These are phyloP conservation scores for Fomitopsis schrenkii DNA, from an alignment of 1,284 basidiomycete species.

Conservation along the genomic window DNA sequence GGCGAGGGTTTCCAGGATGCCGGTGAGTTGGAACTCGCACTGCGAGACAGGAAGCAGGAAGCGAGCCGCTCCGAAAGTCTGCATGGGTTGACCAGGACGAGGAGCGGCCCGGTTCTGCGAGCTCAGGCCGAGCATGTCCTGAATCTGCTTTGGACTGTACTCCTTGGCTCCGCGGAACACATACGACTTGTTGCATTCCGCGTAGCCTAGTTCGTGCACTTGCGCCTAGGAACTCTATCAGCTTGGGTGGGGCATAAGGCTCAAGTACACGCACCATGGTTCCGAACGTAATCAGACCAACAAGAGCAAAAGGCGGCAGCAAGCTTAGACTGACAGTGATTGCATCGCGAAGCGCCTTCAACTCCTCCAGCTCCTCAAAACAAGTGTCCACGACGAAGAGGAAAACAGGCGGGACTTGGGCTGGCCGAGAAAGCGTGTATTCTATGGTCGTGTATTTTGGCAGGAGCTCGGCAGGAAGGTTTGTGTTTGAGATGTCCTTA, in stretches of 20 bases:
- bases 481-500: slow-evolving; percentile 97
- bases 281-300: slow-evolving; percentile 94
- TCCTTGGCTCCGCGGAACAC: slow-evolving; percentile 99
- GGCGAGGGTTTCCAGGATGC: slow-evolving; percentile 85
- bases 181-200: slow-evolving; percentile 96
- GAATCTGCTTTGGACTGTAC: slow-evolving; percentile 94
- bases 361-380: slow-evolving; percentile 88
- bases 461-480: slow-evolving; percentile 91
- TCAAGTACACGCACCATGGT: slow-evolving; percentile 73
- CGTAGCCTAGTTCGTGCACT: slow-evolving; percentile 98
- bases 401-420: slow-evolving; percentile 93
- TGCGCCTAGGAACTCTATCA: slow-evolving; percentile 61
- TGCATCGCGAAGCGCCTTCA: slow-evolving; percentile 92
- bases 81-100: slow-evolving; percentile 82
- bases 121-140: slow-evolving; percentile 95
- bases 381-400: slow-evolving; percentile 98
- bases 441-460: slow-evolving; percentile 99
- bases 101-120: slow-evolving; percentile 75
- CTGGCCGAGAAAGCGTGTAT: slow-evolving; percentile 92
- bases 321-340: slow-evolving; percentile 91
- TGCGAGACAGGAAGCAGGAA: slow-evolving; percentile 94
- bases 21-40: slow-evolving; percentile 96
- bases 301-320: slow-evolving; percentile 90
- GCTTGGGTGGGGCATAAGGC: not conserved
- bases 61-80: slow-evolving; percentile 82